Base-by-base conservation (phyloP, 2,329 filamentous ascomycete species). In the Clarireedia paspali region DNA sequence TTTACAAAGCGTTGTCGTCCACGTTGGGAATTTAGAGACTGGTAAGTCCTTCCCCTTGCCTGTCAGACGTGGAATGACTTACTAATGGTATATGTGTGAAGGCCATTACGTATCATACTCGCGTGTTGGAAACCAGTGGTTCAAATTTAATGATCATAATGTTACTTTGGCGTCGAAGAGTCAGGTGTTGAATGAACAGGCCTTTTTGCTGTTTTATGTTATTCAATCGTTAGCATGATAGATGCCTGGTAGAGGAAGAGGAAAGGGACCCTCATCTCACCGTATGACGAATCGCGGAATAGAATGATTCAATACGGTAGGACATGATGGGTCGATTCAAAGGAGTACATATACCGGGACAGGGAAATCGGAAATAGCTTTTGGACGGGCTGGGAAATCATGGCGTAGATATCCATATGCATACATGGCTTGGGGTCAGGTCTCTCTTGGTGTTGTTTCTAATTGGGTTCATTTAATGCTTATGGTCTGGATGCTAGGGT, bases 81-180 rank as follows among this genome's bases (percentile, higher is more conserved):
- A 12, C 30, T 34, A 12, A 34, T 34, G 5, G 7, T 34, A 42
- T 60, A 55, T 39, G 30, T 17, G 46, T 24, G 24, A 10, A n/a
- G 40, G 47, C 38, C 30, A 49, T 40, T 53, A 42, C 26, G 44
- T 53, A 17, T 47, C 49, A 24, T 36, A 38, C 36, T 51, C 64
- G 68, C 34, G 53, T 27, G 53, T 52, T 9, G 48, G 47, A 52
- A 51, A 59, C 15, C 62, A 95, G 80, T 97, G 92, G 92, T 95
- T 96, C 70, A 84, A 89, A 55, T 96, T 96, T 72, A 95, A 97
- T 67, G 92, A 97, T 68, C 91, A 94, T 70, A 91, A 90, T 69
- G 92, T 97, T 24, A 89, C 91, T 59, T 69, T 91, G 55, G 92
- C 89, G 2, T 83, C 83, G 47, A 87, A 94, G 68, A 88, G 87